Base-by-base conservation (phyloP, 768 basidiomycete species). In the Lyophyllum atratum region DNA sequence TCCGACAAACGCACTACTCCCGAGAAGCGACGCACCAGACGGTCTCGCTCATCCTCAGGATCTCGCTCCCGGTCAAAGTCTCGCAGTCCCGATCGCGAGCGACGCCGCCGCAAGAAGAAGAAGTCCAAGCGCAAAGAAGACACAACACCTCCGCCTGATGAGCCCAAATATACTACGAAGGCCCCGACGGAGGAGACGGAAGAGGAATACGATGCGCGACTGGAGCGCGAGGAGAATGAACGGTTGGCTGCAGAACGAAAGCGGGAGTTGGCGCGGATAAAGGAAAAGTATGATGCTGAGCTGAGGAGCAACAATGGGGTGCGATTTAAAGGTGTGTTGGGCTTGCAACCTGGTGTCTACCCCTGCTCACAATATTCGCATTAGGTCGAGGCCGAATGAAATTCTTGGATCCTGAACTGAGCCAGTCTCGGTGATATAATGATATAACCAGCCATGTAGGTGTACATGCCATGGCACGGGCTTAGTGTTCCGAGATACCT, bases 331-430 rank as follows among this genome's bases (percentile, higher is more conserved):
- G 88, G 87, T 80, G 28, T 21, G 54, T 56, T 6, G 10, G 9
- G 14, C 50, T 14, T 70, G 15, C 9, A 9, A 19, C 7, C 17
- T 40, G n/a, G 4, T 40, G 39, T 19, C 4, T 2, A 15, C 39
- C n/a, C n/a, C 14, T 15, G 28, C 25, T 57, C n/a, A 49, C 21
- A n/a, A 4, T 22, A 6, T 39, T 11, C 24, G 22, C 48, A n/a
- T n/a, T 42, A 85, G 84, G 85, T 19, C 82, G 86, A 21, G 86
- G 86, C 44, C 73, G 85, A 58, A 87, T 87, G 86, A 86, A 85
- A 61, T 87, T 76, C 60, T 66, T 86, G 37, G 86, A 87, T 64
- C 86, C 86, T 29, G 86, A 72, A 59, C 56, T 66, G 17, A 51
- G 37, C 39, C 61, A 64, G 11, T 49, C 26, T 29, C 46, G 46